Base-by-base conservation (phyloP, 140 eudicot genomes). In the Cichorium intybus region DNA sequence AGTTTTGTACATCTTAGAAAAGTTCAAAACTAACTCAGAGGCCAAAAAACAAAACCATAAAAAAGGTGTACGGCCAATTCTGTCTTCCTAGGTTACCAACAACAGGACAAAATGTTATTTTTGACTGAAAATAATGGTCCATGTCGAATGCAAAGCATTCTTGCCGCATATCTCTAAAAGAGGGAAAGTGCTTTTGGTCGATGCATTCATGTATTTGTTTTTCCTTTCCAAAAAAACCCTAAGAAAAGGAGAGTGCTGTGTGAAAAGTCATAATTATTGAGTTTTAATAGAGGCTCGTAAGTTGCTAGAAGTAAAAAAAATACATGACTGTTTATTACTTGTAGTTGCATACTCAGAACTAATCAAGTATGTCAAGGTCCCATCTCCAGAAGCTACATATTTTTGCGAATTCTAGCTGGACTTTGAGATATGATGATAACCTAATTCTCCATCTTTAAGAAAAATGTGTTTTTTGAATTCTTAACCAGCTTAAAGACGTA, bases 1-100 rank as follows among this genome's bases (percentile, higher is more conserved):
- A 62, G 65, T 72, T 52, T 63, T 52, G 31, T 54, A 63, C 77
- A 62, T 53, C 31, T 20, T 72, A 26, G 21, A 28, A 39, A 72
- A 62, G 65, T 52, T 62, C 45, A 41, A 21, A 27, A 10, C 28
- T 27, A 26, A 51, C 24, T 35, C 35, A 49, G 10, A 59, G 10
- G 62, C 75, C 58, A 31, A 70, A 60, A 48, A 51, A 50, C 55
- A 35, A 61, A 37, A 52, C 47, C 9, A 62, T 46, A 37, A 51
- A 62, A 60, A 60, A 35, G 34, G 21, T 29, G 16, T 35, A 52
- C 56, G 41, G 53, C 65, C 64, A 53, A 72, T 18, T 15, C 55
- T 72, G 27, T 62, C 47, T 71, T 37, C 64, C 56, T 62, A 62
- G 64, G 65, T 50, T 35, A 21, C 61, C 60, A 69, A 57, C 57